A percentile compares a stretch with the other conserved stretches of the same genome.
phyloP scores from a whole-genome alignment of 2,329 filamentous ascomycete genomes.

The Sporothrix dimorphospora region DNA sequence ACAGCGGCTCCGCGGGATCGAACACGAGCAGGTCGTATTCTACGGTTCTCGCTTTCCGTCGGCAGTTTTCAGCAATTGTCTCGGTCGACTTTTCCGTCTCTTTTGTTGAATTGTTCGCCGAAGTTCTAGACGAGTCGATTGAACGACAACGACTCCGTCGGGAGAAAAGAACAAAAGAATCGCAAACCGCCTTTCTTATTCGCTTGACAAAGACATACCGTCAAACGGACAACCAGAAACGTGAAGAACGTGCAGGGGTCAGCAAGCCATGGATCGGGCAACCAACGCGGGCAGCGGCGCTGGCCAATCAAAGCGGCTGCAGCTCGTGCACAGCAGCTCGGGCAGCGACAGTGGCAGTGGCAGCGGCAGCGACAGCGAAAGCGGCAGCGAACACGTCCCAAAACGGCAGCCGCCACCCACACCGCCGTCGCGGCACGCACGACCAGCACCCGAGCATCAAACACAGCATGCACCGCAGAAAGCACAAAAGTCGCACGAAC shows the following conservation, averaged over 20 bases:
- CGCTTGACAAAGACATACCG: not conserved
- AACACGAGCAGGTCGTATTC: not conserved
- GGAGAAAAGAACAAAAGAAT: not conserved
- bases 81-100: not conserved
- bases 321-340: conserved; percentile 22
- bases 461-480: conserved; percentile 24
- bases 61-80: not conserved
- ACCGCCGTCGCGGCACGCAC: conserved; percentile 4
- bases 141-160: not conserved
- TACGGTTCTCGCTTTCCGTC: conserved; percentile 5
- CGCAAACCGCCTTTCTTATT: not conserved
- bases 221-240: not conserved
- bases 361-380: conserved; percentile 8
- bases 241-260: not conserved
- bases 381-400: conserved; percentile 8
- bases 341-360: conserved; percentile 10
- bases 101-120: not conserved
- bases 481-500: conserved; percentile 13
- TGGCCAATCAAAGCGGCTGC: conserved; percentile 31
- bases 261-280: conserved; percentile 28
- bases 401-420: conserved; percentile 13
- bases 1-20: not conserved
- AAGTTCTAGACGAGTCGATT: not conserved
- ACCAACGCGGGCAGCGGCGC: conserved; percentile 20
- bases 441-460: conserved; percentile 6